A percentile compares a stretch with the other conserved stretches of the same genome.
Conservation (phyloP, 1,284 basidiomycete genomes). For the Schizophyllum amplum region DNA sequence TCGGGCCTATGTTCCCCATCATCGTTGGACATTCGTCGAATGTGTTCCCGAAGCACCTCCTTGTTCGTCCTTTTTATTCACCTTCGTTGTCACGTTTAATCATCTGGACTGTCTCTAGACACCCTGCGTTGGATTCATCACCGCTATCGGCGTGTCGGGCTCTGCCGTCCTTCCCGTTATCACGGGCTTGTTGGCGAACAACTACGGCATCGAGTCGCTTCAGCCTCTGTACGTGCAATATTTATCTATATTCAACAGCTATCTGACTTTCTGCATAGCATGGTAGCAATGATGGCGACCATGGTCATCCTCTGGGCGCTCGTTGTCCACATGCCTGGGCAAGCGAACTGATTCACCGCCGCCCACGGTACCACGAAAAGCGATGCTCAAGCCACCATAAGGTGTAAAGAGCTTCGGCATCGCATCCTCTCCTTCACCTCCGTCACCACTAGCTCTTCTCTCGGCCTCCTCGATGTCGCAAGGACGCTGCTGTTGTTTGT, state of each 20-base stretch:
- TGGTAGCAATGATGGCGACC: background rate
- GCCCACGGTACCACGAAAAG: background rate
- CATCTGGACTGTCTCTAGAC: background rate
- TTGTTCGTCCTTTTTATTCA: conserved; percentile 1
- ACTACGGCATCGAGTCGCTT: conserved; percentile 7
- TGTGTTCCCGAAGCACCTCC: conserved; percentile 11
- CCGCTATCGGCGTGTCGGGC: conserved; percentile 24
- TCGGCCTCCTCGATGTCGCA: too few species aligned
- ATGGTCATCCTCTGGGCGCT: background rate
- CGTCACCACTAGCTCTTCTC: background rate
- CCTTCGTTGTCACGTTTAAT: too few species aligned
- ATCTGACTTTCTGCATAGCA: background rate
- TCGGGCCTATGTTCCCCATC: conserved; percentile 24
- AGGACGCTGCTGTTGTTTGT: too few species aligned
- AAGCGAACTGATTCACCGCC: background rate
- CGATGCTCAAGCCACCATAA: background rate
- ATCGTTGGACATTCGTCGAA: conserved; percentile 9
- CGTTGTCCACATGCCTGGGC: background rate
- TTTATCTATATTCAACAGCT: background rate
- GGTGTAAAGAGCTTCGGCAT: too few species aligned
- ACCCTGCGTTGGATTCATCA: conserved; percentile 31
- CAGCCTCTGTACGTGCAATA: conserved; percentile 10
- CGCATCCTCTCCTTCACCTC: background rate
- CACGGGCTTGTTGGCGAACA: conserved; percentile 8
- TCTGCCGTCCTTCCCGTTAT: conserved; percentile 9